Evolutionary conservation across 768 basidiomycete genomes (phyloP), one percentile per base, ranked within the genome.

Genomic region (Sarcodon sp.): DNA sequence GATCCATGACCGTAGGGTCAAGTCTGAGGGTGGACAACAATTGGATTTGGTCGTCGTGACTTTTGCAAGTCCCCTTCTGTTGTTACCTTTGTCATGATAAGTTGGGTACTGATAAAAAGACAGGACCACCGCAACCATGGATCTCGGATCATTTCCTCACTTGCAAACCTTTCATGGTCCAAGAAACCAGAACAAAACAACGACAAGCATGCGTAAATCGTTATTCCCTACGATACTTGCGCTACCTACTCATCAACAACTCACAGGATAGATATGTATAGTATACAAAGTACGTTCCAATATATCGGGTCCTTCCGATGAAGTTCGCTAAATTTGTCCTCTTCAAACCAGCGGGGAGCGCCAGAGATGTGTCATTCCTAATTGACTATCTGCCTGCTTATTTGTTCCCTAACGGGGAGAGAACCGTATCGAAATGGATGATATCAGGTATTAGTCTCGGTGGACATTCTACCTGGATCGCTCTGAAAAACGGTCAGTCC

Each of bases 401-500:
- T 57, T 61, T 93, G 7, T 93, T 82, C 58, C 87, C 89, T 0
- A 53, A 64, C 10, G 77, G 66, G 9, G 80, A 88, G 53, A 69
- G 76, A 27, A 59, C 56, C 11, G 72, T 93, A 35, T 69, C 65
- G 6, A 71, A 77, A 48, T 96, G 83, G 81, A 77, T 78, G 9
- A 69, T 84, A 3, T 72, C 76, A 0, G 91, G 91, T 0, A 70
- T 83, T 54, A 87, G 83, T 51, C 75, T 96, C 0, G 91, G 90
- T 0, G 90, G 89, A 0, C 89, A 96, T 59, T 72, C 87, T 0
- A 71, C 85, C 0, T 93, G 90, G 89, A 70, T 84, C 32, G 66
- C 71, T 1, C 71, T 88, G 6, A 57, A 58, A n/a, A 58, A 70
- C 41, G 75, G 75, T 75, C 34, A 57, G 72, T 16, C 66, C 67